A percentile compares a stretch with the other conserved stretches of the same genome.
These are phyloP conservation scores for Cucurbitaria berberidis DNA, from an alignment of 2,329 filamentous ascomycete genomes.

Conservation along the genomic window DNA sequence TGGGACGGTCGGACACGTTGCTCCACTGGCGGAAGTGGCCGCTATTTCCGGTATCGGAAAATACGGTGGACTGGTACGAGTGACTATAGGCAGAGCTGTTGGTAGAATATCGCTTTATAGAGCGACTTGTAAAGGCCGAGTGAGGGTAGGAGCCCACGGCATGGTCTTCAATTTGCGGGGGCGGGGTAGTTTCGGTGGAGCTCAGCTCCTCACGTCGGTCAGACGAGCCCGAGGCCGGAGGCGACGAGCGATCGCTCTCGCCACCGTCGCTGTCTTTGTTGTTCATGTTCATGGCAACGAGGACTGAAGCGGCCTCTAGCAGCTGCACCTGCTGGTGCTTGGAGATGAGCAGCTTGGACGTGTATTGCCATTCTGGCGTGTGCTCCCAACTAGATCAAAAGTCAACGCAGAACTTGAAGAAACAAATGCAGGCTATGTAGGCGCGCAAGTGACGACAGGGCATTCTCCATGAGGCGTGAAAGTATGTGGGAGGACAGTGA, in stretches of 20 bases:
- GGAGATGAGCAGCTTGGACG: slow-evolving; percentile 96
- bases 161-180: slow-evolving; percentile 74
- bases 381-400: slow-evolving; percentile 87
- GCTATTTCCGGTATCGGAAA: slow-evolving; percentile 62
- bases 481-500: slow-evolving; percentile 50
- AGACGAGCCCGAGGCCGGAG: slow-evolving; percentile 79
- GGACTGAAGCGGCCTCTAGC: slow-evolving; percentile 93
- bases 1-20: slow-evolving; percentile 71
- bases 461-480: slow-evolving; percentile 50
- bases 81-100: slow-evolving; percentile 65
- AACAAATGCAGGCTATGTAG: slow-evolving; percentile 13
- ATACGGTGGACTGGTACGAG: slow-evolving; percentile 79
- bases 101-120: slow-evolving; percentile 55
- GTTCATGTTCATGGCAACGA: slow-evolving; percentile 84
- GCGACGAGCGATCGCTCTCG: slow-evolving; percentile 80
- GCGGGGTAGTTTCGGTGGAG: slow-evolving; percentile 91
- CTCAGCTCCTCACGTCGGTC: slow-evolving; percentile 77
- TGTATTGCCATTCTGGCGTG: slow-evolving; percentile 96
- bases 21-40: slow-evolving; percentile 74
- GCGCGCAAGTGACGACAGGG: slow-evolving; percentile 35
- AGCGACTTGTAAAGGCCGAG: slow-evolving; percentile 42
- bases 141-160: slow-evolving; percentile 56
- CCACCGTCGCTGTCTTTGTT: slow-evolving; percentile 66
- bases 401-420: slow-evolving; percentile 39
- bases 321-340: slow-evolving; percentile 99